Evolutionary conservation across 306 rosid species (phyloP).

Genomic region (Sophora flavescens): DNA sequence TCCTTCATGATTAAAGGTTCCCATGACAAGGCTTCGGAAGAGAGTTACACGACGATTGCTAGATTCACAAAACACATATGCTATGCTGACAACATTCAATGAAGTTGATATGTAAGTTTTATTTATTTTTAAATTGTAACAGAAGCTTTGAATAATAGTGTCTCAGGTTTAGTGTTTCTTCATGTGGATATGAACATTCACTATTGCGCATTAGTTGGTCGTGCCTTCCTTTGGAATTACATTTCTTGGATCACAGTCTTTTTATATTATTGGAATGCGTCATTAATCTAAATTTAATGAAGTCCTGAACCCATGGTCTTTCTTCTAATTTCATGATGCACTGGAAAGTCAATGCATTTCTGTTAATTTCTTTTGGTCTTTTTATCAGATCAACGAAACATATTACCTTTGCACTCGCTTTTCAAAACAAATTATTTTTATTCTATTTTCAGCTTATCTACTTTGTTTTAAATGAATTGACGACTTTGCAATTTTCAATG

Average conservation of each 20-base stretch:
- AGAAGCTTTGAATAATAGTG: constrained; percentile 12
- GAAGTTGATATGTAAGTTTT: constrained; percentile 85
- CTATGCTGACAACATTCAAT: constrained; percentile 87
- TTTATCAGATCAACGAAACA: not conserved
- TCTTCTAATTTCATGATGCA: not conserved
- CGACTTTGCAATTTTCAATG: constrained; percentile 1
- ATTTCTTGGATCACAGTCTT: constrained; percentile 15
- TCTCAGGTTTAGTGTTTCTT: constrained; percentile 14
- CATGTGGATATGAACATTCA: not conserved
- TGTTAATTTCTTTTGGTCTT: constrained; percentile 7
- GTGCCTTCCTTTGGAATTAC: constrained; percentile 34
- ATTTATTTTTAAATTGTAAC: constrained; percentile 5
- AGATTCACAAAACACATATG: constrained; percentile 88
- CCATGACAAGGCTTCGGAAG: constrained; percentile 83
- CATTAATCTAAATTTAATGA: constrained; percentile 6
- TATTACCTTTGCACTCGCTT: not conserved
- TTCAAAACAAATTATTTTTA: not conserved
- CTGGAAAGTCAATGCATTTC: not conserved
- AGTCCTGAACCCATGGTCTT: not conserved
- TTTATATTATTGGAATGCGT: not conserved
- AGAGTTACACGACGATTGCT: constrained; percentile 77
- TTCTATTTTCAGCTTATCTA: not conserved
- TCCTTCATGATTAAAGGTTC: constrained; percentile 63
- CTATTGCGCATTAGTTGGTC: not conserved
- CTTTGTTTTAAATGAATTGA: not conserved